Percentiles rank a stretch among this genome's conserved stretches.
phyloP scores from a whole-genome alignment of 257 asterid genomes.

The Scutellaria baicalensis region DNA sequence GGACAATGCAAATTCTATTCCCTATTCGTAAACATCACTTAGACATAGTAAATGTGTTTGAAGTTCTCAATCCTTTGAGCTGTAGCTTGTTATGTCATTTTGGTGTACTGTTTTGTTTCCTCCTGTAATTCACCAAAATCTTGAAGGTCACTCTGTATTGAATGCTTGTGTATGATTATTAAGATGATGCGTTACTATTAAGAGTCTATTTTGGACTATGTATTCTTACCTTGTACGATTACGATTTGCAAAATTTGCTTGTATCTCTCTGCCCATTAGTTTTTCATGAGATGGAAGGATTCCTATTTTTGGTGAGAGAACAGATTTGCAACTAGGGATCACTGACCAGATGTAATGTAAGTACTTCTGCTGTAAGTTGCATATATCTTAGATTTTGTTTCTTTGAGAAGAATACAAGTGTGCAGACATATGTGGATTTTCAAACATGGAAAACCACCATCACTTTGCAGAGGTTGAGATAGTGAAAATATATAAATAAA shows the following conservation, averaged over 20 bases:
- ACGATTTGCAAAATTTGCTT: background rate
- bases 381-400: background rate
- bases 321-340: too few relatives aligned
- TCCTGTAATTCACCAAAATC: slow-evolving; percentile 14
- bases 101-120: background rate
- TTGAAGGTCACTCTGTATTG: slow-evolving; percentile 4
- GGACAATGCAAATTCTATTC: slow-evolving; percentile 42
- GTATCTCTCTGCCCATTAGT: background rate
- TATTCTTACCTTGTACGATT: background rate
- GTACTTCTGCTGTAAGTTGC: background rate
- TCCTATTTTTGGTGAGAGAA: too few relatives aligned
- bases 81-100: slow-evolving; percentile 5
- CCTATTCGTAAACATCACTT: slow-evolving; percentile 24
- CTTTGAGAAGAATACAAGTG: background rate
- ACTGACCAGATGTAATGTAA: too few relatives aligned
- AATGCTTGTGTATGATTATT: slow-evolving; percentile 19
- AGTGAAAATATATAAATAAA: background rate
- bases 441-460: background rate
- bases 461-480: background rate
- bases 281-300: too few relatives aligned
- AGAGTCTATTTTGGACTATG: background rate
- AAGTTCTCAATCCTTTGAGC: slow-evolving; percentile 16
- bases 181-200: background rate
- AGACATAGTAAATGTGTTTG: slow-evolving; percentile 11
- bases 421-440: too few relatives aligned